Evolutionary conservation across 805 yeast genomes (phyloP).

Genomic region (Alloascoidea africana): DNA sequence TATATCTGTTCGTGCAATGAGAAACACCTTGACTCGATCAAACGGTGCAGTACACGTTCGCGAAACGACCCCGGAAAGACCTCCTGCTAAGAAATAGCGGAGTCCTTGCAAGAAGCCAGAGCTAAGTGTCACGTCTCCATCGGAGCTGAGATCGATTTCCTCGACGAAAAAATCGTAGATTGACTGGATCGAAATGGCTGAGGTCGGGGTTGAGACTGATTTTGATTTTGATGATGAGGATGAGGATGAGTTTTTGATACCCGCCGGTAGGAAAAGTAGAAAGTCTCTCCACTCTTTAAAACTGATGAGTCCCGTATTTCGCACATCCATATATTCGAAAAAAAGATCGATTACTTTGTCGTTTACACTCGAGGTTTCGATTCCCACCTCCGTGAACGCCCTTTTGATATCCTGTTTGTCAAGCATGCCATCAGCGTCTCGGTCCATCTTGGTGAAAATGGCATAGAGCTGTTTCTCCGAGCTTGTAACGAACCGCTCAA

Average conservation of each 20-base stretch:
- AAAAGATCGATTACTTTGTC: slow-evolving; percentile 36
- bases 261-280: slow-evolving; percentile 67
- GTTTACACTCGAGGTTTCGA: slow-evolving; percentile 38
- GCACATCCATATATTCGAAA: slow-evolving; percentile 37
- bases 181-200: slow-evolving; percentile 60
- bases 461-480: slow-evolving; percentile 59
- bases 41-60: slow-evolving; percentile 96
- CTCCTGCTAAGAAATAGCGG: slow-evolving; percentile 91
- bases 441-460: slow-evolving; percentile 58
- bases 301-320: slow-evolving; percentile 53
- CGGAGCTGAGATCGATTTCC: slow-evolving; percentile 71
- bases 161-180: slow-evolving; percentile 74
- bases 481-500: slow-evolving; percentile 41
- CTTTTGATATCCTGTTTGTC: slow-evolving; percentile 47
- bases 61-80: slow-evolving; percentile 88
- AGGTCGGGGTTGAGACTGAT: slow-evolving; percentile 27
- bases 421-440: slow-evolving; percentile 59
- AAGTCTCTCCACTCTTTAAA: slow-evolving; percentile 81
- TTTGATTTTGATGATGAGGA: too few relatives aligned
- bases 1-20: slow-evolving; percentile 81
- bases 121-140: slow-evolving; percentile 82
- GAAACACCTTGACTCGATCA: slow-evolving; percentile 84
- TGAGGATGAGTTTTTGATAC: slow-evolving; percentile 27
- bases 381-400: slow-evolving; percentile 44
- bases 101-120: slow-evolving; percentile 69